Evolutionary conservation across 2,329 filamentous ascomycete genomes (phyloP).

Genomic region (Aspergillus pseudonomiae): DNA sequence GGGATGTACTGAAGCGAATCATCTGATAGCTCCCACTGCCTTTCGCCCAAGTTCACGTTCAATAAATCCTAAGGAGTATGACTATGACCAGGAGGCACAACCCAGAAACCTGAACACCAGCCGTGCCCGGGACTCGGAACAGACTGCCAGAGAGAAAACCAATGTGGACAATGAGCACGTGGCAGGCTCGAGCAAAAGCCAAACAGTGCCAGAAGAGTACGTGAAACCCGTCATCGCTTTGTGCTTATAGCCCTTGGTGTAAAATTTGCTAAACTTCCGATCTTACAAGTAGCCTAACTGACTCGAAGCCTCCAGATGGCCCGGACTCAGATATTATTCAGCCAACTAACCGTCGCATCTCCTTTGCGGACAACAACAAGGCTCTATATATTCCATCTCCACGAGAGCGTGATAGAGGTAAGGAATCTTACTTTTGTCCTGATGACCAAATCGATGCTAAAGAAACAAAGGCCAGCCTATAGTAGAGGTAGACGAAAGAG

Average conservation of each 20-base stretch:
- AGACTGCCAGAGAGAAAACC: neutral
- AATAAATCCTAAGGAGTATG: neutral
- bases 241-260: neutral
- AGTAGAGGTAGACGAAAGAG: constrained; percentile 27
- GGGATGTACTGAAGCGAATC: neutral
- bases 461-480: constrained; percentile 26
- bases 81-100: constrained; percentile 16
- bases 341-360: constrained; percentile 5
- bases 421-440: neutral
- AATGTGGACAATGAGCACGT: neutral
- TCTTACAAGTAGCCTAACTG: neutral
- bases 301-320: neutral
- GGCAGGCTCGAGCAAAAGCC: neutral
- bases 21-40: constrained; percentile 14
- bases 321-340: neutral
- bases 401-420: constrained; percentile 26
- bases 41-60: constrained; percentile 9
- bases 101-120: neutral
- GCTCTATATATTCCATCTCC: constrained; percentile 32
- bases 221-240: neutral
- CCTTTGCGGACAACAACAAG: constrained; percentile 20
- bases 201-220: neutral
- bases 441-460: constrained; percentile 4
- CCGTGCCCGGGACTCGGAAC: neutral
- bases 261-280: neutral